phyloP scores from a whole-genome alignment of 768 basidiomycete genomes.

The Mrakia blollopis region DNA sequence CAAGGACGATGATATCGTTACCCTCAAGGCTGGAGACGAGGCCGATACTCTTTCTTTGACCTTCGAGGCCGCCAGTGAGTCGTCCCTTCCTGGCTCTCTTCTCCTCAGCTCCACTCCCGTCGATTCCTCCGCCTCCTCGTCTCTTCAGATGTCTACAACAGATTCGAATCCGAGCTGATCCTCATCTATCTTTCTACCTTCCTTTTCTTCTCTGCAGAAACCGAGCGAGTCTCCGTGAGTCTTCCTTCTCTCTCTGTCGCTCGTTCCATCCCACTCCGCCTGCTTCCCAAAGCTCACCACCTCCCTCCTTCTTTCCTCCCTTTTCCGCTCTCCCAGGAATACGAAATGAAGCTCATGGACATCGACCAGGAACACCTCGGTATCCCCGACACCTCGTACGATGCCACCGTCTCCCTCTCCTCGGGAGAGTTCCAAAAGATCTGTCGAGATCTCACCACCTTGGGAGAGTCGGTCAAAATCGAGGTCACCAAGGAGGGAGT shows the following conservation, averaged over 20 bases:
- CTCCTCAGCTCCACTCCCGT: background rate
- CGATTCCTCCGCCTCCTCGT: background rate
- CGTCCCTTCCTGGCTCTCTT: background rate
- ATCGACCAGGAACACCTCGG: conserved; percentile 92
- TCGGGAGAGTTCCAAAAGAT: conserved; percentile 84
- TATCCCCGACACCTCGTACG: conserved; percentile 96
- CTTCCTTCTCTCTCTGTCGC: background rate
- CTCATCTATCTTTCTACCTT: too few relatives aligned
- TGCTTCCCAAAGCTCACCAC: background rate
- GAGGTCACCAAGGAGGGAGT: conserved; percentile 95
- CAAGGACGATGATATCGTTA: conserved; percentile 89
- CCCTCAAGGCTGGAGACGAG: conserved; percentile 84
- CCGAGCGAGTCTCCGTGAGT: conserved; percentile 7
- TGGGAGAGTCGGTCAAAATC: conserved; percentile 92
- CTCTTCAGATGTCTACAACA: too few relatives aligned
- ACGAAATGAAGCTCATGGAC: conserved; percentile 99
- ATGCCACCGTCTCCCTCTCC: conserved; percentile 82
- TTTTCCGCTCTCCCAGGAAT: conserved; percentile 52
- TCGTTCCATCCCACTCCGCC: background rate
- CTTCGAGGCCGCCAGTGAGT: conserved; percentile 83
- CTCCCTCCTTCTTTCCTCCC: background rate
- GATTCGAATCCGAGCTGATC: background rate
- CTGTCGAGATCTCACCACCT: conserved; percentile 78
- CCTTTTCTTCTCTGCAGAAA: background rate
- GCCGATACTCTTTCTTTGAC: conserved; percentile 80